Conservation (phyloP, 2,329 filamentous ascomycete species). For the Stromatinia cepivora region DNA sequence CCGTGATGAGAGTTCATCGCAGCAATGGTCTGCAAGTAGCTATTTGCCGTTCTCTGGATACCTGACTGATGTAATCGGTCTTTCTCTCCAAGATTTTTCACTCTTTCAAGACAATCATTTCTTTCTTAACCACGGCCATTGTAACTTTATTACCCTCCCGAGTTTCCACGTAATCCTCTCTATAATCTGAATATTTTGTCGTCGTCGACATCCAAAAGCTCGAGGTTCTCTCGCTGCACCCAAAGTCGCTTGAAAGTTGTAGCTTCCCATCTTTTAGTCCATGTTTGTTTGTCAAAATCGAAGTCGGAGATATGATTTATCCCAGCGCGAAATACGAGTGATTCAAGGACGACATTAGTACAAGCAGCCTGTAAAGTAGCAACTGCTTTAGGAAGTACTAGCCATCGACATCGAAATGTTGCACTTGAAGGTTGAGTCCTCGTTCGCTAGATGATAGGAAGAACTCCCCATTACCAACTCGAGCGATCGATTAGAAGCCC, state of each 20-base stretch:
- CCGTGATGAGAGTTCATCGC: background rate
- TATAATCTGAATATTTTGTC: background rate
- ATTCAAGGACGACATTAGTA: fast-evolving
- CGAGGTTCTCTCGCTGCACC: background rate
- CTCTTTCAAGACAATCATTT: background rate
- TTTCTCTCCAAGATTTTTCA: background rate
- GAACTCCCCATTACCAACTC: background rate
- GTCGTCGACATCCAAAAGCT: background rate
- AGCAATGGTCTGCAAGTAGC: background rate
- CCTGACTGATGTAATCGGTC: background rate
- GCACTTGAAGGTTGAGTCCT: background rate
- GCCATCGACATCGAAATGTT: background rate
- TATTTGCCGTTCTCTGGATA: background rate
- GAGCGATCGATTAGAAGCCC: background rate
- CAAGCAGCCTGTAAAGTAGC: fast-evolving
- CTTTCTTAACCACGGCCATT: background rate
- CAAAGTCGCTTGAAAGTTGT: fast-evolving
- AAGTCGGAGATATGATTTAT: background rate
- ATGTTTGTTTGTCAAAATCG: background rate
- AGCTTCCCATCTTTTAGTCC: background rate
- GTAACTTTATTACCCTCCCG: background rate
- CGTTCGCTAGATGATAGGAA: background rate
- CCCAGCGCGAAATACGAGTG: background rate
- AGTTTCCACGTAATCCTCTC: fast-evolving
- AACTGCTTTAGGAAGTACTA: background rate